These are phyloP conservation scores for Endogone sp. DNA, from an alignment of 192 early-diverging fungal species.

Conservation along the genomic window DNA sequence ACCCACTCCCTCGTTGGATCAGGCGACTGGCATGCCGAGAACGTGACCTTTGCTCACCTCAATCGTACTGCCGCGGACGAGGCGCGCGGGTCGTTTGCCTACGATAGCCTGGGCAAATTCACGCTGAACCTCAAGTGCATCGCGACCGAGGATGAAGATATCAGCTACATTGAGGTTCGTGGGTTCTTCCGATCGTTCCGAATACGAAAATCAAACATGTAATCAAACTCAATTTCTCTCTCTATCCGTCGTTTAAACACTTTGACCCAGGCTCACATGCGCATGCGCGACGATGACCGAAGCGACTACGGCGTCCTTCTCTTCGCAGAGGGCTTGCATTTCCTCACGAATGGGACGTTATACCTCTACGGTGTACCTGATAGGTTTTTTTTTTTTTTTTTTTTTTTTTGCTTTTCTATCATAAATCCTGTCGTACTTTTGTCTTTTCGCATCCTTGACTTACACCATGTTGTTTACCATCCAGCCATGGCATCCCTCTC, in stretches of 20 bases:
- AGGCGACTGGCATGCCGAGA: conserved; percentile 4
- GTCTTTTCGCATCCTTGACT: background rate
- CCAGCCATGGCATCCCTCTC: conserved; percentile 21
- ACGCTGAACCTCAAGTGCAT: conserved; percentile 26
- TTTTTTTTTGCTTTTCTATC: background rate
- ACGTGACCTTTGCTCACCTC: conserved; percentile 15
- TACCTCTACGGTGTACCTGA: conserved; percentile 45
- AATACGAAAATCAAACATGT: background rate
- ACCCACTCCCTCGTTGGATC: background rate
- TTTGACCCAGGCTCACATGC: conserved; percentile 33
- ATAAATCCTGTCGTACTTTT: background rate
- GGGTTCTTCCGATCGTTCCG: background rate
- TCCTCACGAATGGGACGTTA: conserved; percentile 45
- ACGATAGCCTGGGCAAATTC: conserved; percentile 18
- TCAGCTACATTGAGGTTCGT: conserved; percentile 42
- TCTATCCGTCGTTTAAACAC: background rate
- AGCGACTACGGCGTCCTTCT: conserved; percentile 41
- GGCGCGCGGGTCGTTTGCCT: conserved; percentile 9
- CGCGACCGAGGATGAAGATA: conserved; percentile 34
- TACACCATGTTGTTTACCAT: background rate
- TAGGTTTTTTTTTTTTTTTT: conserved; percentile 20
- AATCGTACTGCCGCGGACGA: background rate
- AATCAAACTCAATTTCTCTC: background rate
- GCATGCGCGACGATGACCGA: conserved; percentile 40
- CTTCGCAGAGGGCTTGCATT: conserved; percentile 44